A percentile compares a stretch with the other conserved stretches of the same genome.
phyloP scores from a whole-genome alignment of 2,329 filamentous ascomycete genomes.

The Immersiporthe knoxdaviesiana region DNA sequence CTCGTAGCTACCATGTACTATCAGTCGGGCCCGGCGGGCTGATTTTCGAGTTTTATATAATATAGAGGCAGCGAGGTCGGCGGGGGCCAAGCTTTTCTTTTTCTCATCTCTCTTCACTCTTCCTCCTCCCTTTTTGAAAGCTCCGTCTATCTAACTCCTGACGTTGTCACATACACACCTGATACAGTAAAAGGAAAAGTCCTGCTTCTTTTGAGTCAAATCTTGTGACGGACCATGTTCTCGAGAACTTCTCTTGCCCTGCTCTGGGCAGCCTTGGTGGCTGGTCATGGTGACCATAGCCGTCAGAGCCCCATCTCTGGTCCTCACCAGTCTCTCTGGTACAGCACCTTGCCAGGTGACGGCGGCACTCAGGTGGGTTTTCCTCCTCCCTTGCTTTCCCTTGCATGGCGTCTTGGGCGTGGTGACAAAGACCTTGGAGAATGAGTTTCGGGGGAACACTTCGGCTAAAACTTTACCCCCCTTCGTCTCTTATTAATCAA shows the following conservation, averaged over 20 bases:
- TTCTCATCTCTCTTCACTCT: neutral
- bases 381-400: constrained; percentile 12
- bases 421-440: no score
- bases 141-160: neutral
- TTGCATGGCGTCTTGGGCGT: neutral
- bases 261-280: constrained; percentile 52
- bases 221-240: constrained; percentile 35
- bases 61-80: neutral
- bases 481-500: no score
- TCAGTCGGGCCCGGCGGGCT: constrained; percentile 4
- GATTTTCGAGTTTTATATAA: neutral
- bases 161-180: neutral
- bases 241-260: constrained; percentile 39
- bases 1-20: neutral
- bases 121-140: neutral
- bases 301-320: constrained; percentile 66
- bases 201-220: neutral
- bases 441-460: neutral
- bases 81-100: constrained; percentile 6
- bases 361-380: constrained; percentile 74
- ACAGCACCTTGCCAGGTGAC: constrained; percentile 80
- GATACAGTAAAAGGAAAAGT: neutral
- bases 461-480: constrained; percentile 2
- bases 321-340: constrained; percentile 78
- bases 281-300: constrained; percentile 63